Evolutionary conservation across 192 early-diverging fungal genomes (phyloP).

Genomic region (Jimgerdemannia lactiflua): DNA sequence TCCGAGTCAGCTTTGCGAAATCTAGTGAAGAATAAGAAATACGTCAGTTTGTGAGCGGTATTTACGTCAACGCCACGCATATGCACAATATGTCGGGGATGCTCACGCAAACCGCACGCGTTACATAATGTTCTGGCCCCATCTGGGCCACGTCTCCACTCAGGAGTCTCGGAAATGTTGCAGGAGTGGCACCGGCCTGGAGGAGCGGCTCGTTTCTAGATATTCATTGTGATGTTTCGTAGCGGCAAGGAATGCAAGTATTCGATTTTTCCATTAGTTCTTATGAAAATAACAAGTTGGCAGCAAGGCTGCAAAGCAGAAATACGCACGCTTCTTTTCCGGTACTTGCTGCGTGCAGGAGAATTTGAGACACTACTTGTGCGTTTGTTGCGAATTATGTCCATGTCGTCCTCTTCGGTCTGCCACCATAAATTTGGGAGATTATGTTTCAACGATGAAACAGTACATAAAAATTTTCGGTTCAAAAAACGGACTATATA

Average conservation of each 20-base stretch:
- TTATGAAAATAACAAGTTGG: background rate
- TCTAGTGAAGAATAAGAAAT: background rate
- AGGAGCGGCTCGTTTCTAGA: conserved; percentile 52
- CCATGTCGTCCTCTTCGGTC: conserved; percentile 5
- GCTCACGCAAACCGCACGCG: conserved; percentile 87
- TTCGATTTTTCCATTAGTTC: too few species aligned
- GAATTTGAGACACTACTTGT: background rate
- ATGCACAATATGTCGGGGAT: conserved; percentile 8
- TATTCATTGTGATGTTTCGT: background rate
- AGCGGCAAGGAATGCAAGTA: background rate
- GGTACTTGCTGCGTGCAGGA: background rate
- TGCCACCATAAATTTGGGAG: background rate
- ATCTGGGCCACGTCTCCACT: conserved; percentile 92
- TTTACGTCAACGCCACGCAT: background rate
- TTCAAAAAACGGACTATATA: too few species aligned
- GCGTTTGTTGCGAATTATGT: conserved; percentile 1
- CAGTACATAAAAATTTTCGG: background rate
- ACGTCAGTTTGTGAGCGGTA: background rate
- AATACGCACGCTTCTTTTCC: conserved; percentile 5
- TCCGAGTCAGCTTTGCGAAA: conserved; percentile 2
- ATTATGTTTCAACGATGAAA: background rate
- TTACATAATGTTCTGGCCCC: conserved; percentile 93
- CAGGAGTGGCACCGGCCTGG: conserved; percentile 75
- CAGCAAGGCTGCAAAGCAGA: background rate
- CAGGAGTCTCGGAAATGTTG: conserved; percentile 84